Base-by-base conservation (phyloP, 2,329 filamentous ascomycete species). In the Hypoxylon rubiginosum region DNA sequence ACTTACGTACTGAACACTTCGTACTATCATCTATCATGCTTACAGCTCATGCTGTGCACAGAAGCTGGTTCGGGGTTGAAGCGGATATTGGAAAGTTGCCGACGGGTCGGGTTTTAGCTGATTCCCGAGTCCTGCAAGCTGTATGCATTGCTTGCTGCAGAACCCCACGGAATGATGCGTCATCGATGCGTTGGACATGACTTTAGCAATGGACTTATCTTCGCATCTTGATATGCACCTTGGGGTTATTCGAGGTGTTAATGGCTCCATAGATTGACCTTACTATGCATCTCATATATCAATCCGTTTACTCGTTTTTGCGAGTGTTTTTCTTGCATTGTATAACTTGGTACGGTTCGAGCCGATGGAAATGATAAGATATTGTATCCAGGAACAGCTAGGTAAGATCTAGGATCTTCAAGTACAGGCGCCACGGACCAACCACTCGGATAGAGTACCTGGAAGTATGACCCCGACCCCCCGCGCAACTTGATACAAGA, bases 151-250 rank as follows among this genome's bases (percentile, higher is more conserved):
- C 26, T 41, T 19, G 50, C 15, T 13, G 50, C 45, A 39, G 3
- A 15, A 32, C 60, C 59, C 46, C 50, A 66, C 36, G 26, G 34
- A 36, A 19, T n/a, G 10, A 50, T 66, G 63, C 66, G 63, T 69
- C 66, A 69, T 69, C 49, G 57, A 66, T 64, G 60, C 53, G 63
- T 30, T 64, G 63, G 66, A 57, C 39, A 56, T 46, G 26, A 56
- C 32, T 30, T 43, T 51, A 59, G 49, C 52, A 61, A 11, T 36
- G 41, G n/a, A 45, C 41, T 19, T 45, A 46, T 46, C 17, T 24
- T 21, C 17, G 41, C n/a, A 24, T 24, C 43, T 46, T 46, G 21
- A 6, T 24, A 46, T 46, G 21, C 21, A 5, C 43, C 17, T 10
- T 8, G 21, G 21, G 8, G 3, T 21, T 46, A 24, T 46, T 13